Evolutionary conservation across 2,329 filamentous ascomycete genomes (phyloP), one percentile per base, ranked within the genome.

Genomic region (Penicillium digitatum): DNA sequence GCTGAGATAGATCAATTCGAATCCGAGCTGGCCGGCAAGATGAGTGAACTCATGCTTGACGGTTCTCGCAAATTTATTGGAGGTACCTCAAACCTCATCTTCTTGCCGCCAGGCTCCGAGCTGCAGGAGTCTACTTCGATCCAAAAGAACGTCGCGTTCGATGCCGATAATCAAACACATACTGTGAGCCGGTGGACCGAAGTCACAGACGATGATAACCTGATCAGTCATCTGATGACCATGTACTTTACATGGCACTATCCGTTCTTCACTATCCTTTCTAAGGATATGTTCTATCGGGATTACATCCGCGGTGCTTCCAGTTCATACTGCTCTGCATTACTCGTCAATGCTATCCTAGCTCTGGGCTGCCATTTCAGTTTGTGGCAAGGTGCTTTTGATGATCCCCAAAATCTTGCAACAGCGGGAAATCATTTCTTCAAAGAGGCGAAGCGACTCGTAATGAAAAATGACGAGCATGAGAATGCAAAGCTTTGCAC

Each of bases 231-330:
- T 72, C 83, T 99, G 18, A 84, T 99, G 69, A 93, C 92, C 67
- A 92, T 97, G 89, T 99, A 99, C 75, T 97, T 97, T 75, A 90
- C 87, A 65, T 97, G 93, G 88, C 94, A 97, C 73, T 97, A 97
- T 72, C 87, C 91, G 18, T 97, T 94, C 74, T 99, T 97, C 72
- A 93, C 91, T 4, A 94, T 89, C 0, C 78, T 97, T 7, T 93
- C 92, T 12, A 95, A 90, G 70, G 85, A 82, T 35, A 77, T 95
- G 31, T 97, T 99, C 70, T 92, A 89, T 69, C 82, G 87, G 39
- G 92, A 97, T 70, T 96, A 95, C 65, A 72, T 87, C 42, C 82
- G 81, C 14, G 93, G 94, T 0, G 74, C 78, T 71, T 67, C 83
- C 42, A 88, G 85, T 0, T 80, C 86, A 7, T 93, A 96, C 71